Evolutionary conservation across 441 rosid species (phyloP), one percentile per base, ranked within the genome.

Genomic region (Erodium moschatum): DNA sequence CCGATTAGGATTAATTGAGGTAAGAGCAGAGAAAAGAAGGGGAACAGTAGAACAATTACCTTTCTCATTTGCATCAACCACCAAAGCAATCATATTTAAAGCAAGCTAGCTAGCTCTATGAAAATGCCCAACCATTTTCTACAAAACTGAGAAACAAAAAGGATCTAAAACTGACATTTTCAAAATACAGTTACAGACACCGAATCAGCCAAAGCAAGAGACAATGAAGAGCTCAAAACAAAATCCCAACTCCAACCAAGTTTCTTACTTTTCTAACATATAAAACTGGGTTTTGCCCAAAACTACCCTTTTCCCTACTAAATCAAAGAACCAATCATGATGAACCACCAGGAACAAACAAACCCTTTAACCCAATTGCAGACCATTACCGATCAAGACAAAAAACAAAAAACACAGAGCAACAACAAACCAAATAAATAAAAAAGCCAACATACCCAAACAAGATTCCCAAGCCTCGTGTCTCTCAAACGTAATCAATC

Each of bases 391-490:
- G 21, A 65, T 68, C 65, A 65, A 69, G 67, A 70, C 29, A 27
- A 60, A 65, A 54, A 54, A 54, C 24, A 52, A 66, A 35, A 24
- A 10, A 73, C 27, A 63, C 68, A n/a, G 48, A 68, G 67, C 69
- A 21, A 15, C 61, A 46, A 66, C 64, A 63, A n/a, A 64, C 27
- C 52, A 68, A 61, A 27, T 44, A 27, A 69, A 64, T 24, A 24
- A 24, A 65, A 15, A 42, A 35, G 20, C 58, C 21, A 44, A 68
- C 61, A 18, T 62, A 78, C 78, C 80, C 75, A 74, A 69, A 66
- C 70, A 69, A 70, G 72, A 76, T 74, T 70, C 70, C 70, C 66
- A 54, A 65, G 77, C 46, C 19, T 9, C 12, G 50, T 61, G 63
- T 46, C 74, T 58, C 21, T 16, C 31, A 12, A 54, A 73, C 21